A percentile compares a stretch with the other conserved stretches of the same genome.
phyloP scores from a whole-genome alignment of 169 alveolate genomes.

The Cryptosporidium ryanae region DNA sequence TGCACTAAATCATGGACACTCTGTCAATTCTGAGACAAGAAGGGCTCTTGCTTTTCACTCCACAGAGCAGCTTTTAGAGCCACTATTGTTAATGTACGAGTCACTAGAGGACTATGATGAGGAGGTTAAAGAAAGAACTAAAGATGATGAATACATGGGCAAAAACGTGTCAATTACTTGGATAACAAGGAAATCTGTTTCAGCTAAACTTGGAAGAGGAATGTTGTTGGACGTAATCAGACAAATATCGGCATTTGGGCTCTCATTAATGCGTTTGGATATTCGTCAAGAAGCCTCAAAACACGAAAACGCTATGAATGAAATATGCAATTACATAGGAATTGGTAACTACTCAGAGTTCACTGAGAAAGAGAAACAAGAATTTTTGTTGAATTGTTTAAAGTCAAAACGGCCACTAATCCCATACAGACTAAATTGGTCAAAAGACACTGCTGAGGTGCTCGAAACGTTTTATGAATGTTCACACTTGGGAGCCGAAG shows the following conservation, averaged over 20 bases:
- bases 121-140: conserved; percentile 76
- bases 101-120: conserved; percentile 80
- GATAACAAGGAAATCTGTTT: conserved; percentile 26
- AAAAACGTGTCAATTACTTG: conserved; percentile 41
- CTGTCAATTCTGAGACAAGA: conserved; percentile 56
- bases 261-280: conserved; percentile 82
- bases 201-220: conserved; percentile 75
- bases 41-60: conserved; percentile 72
- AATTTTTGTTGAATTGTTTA: conserved; percentile 76
- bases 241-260: conserved; percentile 83
- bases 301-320: conserved; percentile 82
- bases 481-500: conserved; percentile 83
- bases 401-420: conserved; percentile 81
- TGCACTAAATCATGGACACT: conserved; percentile 64
- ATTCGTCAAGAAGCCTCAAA: conserved; percentile 85
- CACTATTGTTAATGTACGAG: conserved; percentile 77
- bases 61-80: conserved; percentile 81
- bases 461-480: conserved; percentile 81
- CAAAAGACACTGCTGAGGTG: conserved; percentile 79
- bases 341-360: conserved; percentile 80
- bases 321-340: conserved; percentile 77
- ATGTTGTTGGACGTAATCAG: conserved; percentile 80
- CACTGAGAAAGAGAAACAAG: conserved; percentile 79
- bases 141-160: conserved; percentile 38
- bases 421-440: conserved; percentile 79